Evolutionary conservation across 2,329 filamentous ascomycete species (phyloP).

Genomic region (Neurospora sp.): DNA sequence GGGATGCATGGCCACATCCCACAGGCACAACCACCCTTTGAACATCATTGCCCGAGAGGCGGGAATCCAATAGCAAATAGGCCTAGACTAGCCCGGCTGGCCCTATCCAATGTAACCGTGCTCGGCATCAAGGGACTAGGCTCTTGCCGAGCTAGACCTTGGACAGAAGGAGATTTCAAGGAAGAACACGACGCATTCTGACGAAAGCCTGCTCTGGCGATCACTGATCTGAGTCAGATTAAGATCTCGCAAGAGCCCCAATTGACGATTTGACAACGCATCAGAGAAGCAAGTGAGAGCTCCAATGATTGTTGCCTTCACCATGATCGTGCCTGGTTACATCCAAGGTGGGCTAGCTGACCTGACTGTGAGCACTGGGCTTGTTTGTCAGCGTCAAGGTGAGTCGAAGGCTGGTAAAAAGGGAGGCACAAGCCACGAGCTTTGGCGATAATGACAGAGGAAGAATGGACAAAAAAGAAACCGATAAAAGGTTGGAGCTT

Average conservation of each 20-base stretch:
- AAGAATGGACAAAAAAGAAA: not conserved
- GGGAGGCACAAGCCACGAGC: not conserved
- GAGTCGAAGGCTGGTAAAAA: not conserved
- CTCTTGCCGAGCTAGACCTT: not conserved
- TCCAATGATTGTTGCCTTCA: not conserved
- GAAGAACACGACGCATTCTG: not conserved
- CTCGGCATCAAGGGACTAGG: not conserved
- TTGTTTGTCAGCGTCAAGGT: not conserved
- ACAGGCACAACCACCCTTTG: slow-evolving; percentile 3
- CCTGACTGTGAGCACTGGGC: not conserved
- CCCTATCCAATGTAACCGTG: not conserved
- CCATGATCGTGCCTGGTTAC: not conserved
- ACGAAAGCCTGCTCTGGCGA: not conserved
- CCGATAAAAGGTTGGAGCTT: not conserved
- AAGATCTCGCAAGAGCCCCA: not conserved
- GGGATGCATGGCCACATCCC: slow-evolving; percentile 10
- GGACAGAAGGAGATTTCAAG: not conserved
- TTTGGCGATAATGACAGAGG: not conserved
- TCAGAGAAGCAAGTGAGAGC: not conserved
- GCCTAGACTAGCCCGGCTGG: slow-evolving; percentile 1
- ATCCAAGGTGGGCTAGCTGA: not conserved
- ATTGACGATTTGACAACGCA: not conserved
- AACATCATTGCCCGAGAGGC: slow-evolving; percentile 7
- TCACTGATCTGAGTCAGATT: not conserved
- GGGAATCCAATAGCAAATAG: slow-evolving; percentile 14